Evolutionary conservation across 768 basidiomycete genomes (phyloP), one percentile per base, ranked within the genome.

Genomic region (Russula compacta): DNA sequence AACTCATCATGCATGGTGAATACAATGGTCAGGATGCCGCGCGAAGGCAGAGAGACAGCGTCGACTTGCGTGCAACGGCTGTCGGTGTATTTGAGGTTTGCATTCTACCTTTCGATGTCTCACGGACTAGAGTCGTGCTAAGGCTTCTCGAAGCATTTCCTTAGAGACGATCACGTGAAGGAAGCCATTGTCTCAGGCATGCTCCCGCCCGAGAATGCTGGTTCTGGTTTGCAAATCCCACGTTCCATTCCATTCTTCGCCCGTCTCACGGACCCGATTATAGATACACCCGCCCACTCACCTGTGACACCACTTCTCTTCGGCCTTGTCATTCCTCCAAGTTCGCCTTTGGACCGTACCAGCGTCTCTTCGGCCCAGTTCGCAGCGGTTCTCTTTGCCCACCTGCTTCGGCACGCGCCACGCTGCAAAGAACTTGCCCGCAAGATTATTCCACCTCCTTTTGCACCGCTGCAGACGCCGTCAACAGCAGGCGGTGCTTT

Each of bases 1-100:
- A 90, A 62, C 79, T 92, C 15, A 84, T 84, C 11, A 75, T 98
- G 42, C 86, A 95, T 59, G 95, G 95, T 1, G 95, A 97, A 74
- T 89, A 91, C 70, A 84, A 87, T 66, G 84, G 86, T 21, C 65
- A 78, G 54, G 81, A 83, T 59, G 77, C 81, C 49, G 81, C 73
- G 52, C 83, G 80, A 67, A 75, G 85, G 44, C 69, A 76, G 24
- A 84, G 83, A 68, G 88, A 86, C 53, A 85, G 79, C 14, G 77
- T 90, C 53, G 89, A 88, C 68, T 73, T 93, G 33, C 79, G 95
- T 43, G 83, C 82, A 3, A 86, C 87, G 0, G 93, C 92, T 2
- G 81, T 88, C 9, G 78, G 75, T 48, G 83, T 94, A 46, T 95
- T 98, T 69, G 92, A 95, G 78, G 92, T 94, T 63, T 69, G 71